phyloP scores from a whole-genome alignment of 2,329 filamentous ascomycete genomes.

The Hypoxylon sp. region DNA sequence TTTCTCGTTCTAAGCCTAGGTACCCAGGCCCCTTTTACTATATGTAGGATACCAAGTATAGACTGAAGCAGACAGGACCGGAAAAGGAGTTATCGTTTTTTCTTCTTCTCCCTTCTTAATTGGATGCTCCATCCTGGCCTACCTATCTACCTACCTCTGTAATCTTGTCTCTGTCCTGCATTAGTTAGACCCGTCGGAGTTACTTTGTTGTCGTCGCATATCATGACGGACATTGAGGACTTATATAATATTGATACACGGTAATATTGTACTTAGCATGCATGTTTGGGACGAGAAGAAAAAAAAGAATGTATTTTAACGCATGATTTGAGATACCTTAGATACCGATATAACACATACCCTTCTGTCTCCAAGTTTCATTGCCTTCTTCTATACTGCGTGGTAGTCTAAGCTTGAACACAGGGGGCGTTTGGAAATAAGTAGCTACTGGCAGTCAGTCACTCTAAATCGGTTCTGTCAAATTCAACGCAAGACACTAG shows the following conservation, averaged over 20 bases:
- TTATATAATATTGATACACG: too few species aligned
- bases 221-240: too few species aligned
- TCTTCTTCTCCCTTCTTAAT: too few species aligned
- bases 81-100: conserved; percentile 4
- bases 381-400: not conserved
- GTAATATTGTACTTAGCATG: conserved; percentile 1
- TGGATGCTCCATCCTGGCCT: conserved; percentile 19
- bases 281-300: not conserved
- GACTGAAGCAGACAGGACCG: not conserved
- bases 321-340: conserved; percentile 9
- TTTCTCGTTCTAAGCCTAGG: too few species aligned
- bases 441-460: too few species aligned
- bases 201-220: not conserved
- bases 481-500: too few species aligned
- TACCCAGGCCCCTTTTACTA: too few species aligned
- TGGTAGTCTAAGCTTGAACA: too few species aligned
- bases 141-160: too few species aligned
- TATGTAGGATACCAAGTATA: not conserved
- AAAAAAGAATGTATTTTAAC: conserved; percentile 7
- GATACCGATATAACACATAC: not conserved
- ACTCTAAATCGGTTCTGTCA: too few species aligned
- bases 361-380: too few species aligned
- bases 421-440: too few species aligned
- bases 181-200: conserved; percentile 8
- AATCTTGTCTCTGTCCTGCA: conserved; percentile 10